Percentiles rank a stretch among this genome's conserved stretches.
These are phyloP conservation scores for Colletotrichum limetticola DNA, from an alignment of 2,329 filamentous ascomycete genomes.

Conservation along the genomic window DNA sequence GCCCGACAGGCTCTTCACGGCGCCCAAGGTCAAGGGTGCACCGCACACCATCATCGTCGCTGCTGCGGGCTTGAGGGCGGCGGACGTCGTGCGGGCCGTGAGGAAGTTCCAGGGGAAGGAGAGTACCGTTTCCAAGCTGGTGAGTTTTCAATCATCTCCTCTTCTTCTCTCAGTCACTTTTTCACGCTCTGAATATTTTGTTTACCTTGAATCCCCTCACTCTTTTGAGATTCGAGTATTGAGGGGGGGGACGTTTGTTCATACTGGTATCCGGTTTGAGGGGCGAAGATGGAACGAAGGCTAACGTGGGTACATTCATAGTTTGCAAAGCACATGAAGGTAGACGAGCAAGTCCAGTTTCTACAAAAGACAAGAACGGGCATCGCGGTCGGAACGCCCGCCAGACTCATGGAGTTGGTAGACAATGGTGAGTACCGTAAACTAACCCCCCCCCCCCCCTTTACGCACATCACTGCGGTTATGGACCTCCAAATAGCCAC, in stretches of 20 bases:
- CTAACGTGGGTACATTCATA: constrained; percentile 40
- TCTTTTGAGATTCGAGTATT: background rate
- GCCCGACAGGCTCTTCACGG: constrained; percentile 68
- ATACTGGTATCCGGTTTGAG: no score
- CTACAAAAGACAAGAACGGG: constrained; percentile 78
- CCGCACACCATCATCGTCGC: constrained; percentile 93
- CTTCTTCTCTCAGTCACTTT: background rate
- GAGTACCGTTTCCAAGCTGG: constrained; percentile 83
- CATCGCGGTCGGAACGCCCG: constrained; percentile 90
- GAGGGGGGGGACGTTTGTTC: no score
- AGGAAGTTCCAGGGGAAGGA: constrained; percentile 84
- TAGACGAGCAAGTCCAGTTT: constrained; percentile 84
- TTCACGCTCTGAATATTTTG: no score
- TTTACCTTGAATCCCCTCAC: background rate
- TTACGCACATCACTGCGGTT: background rate
- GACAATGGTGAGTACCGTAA: constrained; percentile 71
- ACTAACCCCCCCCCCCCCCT: no score
- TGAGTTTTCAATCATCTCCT: constrained; percentile 42
- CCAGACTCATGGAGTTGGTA: constrained; percentile 82
- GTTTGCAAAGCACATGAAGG: constrained; percentile 98
- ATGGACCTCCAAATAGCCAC: background rate
- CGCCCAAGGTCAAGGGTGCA: constrained; percentile 75
- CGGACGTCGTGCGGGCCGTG: constrained; percentile 81
- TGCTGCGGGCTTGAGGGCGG: constrained; percentile 84
- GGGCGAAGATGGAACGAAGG: background rate